A percentile compares a stretch with the other conserved stretches of the same genome.
Evolutionary conservation across 2,329 filamentous ascomycete genomes (phyloP).

Genomic region (Aureobasidium musti): DNA sequence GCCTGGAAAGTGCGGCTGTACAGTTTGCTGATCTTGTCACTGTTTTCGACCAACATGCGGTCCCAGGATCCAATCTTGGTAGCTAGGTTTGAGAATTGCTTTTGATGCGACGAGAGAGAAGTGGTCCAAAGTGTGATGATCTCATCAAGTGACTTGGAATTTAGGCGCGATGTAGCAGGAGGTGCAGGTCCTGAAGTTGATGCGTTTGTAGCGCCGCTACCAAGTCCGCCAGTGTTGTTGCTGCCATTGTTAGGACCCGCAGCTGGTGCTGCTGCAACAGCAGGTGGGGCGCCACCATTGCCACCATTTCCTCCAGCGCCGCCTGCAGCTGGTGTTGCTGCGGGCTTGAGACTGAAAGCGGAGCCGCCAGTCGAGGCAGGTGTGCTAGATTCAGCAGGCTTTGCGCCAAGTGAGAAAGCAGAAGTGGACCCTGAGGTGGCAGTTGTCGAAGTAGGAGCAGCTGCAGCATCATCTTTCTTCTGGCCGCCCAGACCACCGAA

Average conservation of each 20-base stretch:
- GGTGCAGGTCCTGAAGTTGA: constrained; percentile 81
- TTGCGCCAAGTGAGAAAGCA: constrained; percentile 29
- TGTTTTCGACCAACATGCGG: constrained; percentile 86
- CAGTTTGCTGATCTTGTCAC: constrained; percentile 89
- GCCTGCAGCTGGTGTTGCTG: constrained; percentile 25
- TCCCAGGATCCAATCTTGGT: constrained; percentile 89
- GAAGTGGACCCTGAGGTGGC: constrained; percentile 24
- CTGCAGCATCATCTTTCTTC: constrained; percentile 23
- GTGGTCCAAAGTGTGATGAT: constrained; percentile 97
- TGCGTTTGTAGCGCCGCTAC: constrained; percentile 56
- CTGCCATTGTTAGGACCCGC: constrained; percentile 33
- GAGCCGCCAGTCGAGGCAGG: constrained; percentile 33
- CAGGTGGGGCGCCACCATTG: constrained; percentile 34
- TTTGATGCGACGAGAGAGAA: constrained; percentile 92
- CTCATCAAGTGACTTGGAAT: constrained; percentile 99
- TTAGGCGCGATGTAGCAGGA: constrained; percentile 78
- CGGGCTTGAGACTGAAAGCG: constrained; percentile 30
- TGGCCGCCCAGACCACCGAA: constrained; percentile 28
- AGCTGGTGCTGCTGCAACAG: constrained; percentile 23
- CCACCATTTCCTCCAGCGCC: constrained; percentile 27
- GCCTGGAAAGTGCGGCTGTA: constrained; percentile 92
- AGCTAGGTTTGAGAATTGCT: constrained; percentile 91
- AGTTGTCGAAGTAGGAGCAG: constrained; percentile 23
- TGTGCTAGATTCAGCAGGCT: constrained; percentile 29
- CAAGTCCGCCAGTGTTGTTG: constrained; percentile 39